Evolutionary conservation across 768 basidiomycete genomes (phyloP), one percentile per base, ranked within the genome.

Genomic region (Mycena pura): DNA sequence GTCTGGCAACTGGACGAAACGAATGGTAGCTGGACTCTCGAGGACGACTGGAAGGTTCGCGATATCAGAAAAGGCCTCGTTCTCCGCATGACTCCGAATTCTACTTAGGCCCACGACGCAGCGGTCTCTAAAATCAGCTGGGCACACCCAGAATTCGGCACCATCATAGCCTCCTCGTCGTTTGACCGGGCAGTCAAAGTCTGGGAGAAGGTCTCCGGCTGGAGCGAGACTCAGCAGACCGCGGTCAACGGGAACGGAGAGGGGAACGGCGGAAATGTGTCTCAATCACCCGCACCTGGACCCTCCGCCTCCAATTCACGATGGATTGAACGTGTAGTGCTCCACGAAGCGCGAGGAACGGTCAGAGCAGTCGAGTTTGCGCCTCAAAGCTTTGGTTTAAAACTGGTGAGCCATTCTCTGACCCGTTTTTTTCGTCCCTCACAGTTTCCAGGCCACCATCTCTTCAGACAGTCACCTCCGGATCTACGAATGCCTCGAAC

Each of bases 121-220:
- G 87, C 96, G 0, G 82, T 97, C 34, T 86, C 93, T 8, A 89
- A 84, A 72, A 68, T 97, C 14, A 85, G 85, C 51, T 99, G 95
- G 92, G 94, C 94, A 1, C 95, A 96, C 70, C 95, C 96, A 5
- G 90, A 95, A 73, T 95, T 95, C 60, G 96, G 95, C 5, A 85
- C 87, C 2, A 85, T 97, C 51, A 80, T 99, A 55, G 94, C 94
- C 0, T 93, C 92, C 4, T 86, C 88, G 5, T 94, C 91, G 2
- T 95, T 95, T 68, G 96, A 98, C 75, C 84, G 96, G 24, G 92
- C 92, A 0, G 92, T 95, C 55, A 93, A 96, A 74, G 84, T 99
- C 15, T 98, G 95, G 95, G 93, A 96, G 71, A 86, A 92, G 74
- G 78, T 77, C 0, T 74, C 75, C 8, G 64, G 72, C 2, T 29